phyloP scores from a whole-genome alignment of 345 rosid species.

The Acer saccharum region DNA sequence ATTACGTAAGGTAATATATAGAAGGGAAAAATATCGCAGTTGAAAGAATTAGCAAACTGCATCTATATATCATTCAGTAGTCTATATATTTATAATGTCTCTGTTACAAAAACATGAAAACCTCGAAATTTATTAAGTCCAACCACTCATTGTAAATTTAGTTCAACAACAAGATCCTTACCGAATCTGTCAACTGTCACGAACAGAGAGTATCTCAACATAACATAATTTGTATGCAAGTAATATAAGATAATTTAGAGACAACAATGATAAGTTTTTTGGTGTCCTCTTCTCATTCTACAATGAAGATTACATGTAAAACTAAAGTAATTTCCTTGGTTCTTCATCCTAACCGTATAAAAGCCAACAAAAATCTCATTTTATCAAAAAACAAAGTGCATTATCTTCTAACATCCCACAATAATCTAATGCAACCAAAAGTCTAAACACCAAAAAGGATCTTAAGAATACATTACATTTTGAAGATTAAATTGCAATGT shows the following conservation, averaged over 20 bases:
- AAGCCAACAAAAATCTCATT: no score
- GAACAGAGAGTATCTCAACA: background rate
- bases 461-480: background rate
- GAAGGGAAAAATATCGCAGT: background rate
- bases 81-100: background rate
- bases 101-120: background rate
- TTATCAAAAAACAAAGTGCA: background rate
- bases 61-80: background rate
- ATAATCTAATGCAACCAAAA: background rate
- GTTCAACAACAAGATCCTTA: background rate
- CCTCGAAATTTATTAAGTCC: background rate
- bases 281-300: background rate
- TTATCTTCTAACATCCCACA: background rate
- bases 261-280: background rate
- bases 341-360: no score
- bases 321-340: no score
- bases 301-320: background rate
- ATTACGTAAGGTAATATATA: background rate
- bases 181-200: background rate
- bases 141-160: background rate
- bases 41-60: background rate
- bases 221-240: no score
- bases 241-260: background rate
- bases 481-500: background rate
- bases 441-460: background rate